A percentile compares a stretch with the other conserved stretches of the same genome.
Evolutionary conservation across 768 basidiomycete genomes (phyloP).

Genomic region (Brasilioporus rufonigricans): DNA sequence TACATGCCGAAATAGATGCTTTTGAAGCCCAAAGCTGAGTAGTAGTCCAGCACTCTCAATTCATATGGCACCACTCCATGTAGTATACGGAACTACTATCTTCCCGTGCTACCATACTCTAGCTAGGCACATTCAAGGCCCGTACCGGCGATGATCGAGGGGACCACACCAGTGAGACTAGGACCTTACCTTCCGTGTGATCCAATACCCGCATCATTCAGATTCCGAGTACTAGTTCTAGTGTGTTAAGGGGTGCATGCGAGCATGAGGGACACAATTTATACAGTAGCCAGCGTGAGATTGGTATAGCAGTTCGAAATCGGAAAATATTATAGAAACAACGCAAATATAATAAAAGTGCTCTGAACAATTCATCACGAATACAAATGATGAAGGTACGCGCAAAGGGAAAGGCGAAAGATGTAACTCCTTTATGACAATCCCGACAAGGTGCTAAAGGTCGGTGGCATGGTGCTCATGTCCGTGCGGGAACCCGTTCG

Average conservation of each 20-base stretch:
- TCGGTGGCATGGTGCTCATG: conserved; percentile 17
- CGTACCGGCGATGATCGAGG: background rate
- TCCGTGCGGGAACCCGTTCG: conserved; percentile 12
- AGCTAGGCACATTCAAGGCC: background rate
- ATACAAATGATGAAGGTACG: background rate
- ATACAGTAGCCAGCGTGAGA: background rate
- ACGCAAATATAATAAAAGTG: background rate
- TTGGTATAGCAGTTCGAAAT: background rate
- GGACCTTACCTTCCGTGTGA: background rate
- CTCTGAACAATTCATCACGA: background rate
- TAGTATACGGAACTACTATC: no score
- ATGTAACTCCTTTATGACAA: background rate
- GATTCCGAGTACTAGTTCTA: no score
- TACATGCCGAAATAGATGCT: background rate
- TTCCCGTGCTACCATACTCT: background rate
- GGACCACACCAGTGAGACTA: background rate
- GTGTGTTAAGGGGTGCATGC: background rate
- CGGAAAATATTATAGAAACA: background rate
- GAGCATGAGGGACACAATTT: background rate
- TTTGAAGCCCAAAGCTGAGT: background rate
- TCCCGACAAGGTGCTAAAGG: conserved; percentile 9
- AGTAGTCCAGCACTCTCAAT: no score
- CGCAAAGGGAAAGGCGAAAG: background rate
- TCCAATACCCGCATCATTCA: no score
- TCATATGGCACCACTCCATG: no score